phyloP scores from a whole-genome alignment of 345 rosid genomes.

The Zanthoxylum bungeanum region DNA sequence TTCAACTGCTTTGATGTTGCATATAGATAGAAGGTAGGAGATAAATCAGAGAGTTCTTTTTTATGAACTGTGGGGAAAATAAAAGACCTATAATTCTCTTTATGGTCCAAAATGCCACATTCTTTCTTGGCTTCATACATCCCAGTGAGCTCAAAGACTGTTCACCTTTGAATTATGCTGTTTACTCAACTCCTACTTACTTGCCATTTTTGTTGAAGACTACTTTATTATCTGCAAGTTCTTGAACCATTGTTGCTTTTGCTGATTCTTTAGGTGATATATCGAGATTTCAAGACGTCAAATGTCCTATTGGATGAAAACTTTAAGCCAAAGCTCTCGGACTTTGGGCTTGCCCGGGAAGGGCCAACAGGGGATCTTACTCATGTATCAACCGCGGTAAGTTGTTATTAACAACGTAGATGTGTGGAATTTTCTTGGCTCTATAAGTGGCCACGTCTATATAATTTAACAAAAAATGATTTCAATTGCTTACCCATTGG shows the following conservation, averaged over 20 bases:
- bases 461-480: not conserved
- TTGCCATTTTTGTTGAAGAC: no score
- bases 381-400: constrained; percentile 88
- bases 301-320: constrained; percentile 75
- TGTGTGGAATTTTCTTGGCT: not conserved
- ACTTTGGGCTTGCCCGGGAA: constrained; percentile 96
- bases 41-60: no score
- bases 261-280: constrained; percentile 59
- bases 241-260: not conserved
- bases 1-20: no score
- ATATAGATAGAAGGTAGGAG: no score
- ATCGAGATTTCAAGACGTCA: constrained; percentile 85
- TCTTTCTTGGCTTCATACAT: no score
- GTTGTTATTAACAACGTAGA: constrained; percentile 6
- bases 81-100: no score
- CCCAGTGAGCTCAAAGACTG: no score
- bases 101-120: no score
- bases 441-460: not conserved
- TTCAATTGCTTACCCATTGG: not conserved
- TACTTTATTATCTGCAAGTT: constrained; percentile 1
- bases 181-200: no score
- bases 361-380: constrained; percentile 75
- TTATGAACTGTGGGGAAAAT: no score
- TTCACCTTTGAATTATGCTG: no score
- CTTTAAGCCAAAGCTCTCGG: constrained; percentile 74